These are phyloP conservation scores for Dissophora ornata DNA, from an alignment of 192 early-diverging fungal species.

Conservation along the genomic window DNA sequence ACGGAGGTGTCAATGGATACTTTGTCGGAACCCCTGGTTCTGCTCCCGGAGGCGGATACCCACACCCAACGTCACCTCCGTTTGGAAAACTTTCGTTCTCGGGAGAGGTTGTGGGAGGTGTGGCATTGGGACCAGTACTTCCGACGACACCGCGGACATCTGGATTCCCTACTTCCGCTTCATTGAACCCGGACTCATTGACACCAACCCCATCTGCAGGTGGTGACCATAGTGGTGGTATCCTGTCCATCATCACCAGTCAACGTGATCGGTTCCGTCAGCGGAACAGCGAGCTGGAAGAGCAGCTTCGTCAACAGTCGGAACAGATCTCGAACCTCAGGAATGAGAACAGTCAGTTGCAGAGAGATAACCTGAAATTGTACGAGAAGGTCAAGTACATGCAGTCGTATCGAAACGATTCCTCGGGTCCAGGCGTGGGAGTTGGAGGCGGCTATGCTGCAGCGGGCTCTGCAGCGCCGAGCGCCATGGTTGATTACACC, in stretches of 20 bases:
- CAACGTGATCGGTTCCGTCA: constrained; percentile 93
- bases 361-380: constrained; percentile 87
- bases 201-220: constrained; percentile 19
- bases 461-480: constrained; percentile 23
- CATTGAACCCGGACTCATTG: constrained; percentile 14
- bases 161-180: constrained; percentile 30
- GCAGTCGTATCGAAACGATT: constrained; percentile 70
- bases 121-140: constrained; percentile 32
- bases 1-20: constrained; percentile 23
- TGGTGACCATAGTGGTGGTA: constrained; percentile 49
- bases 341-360: constrained; percentile 72
- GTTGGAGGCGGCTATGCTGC: constrained; percentile 3
- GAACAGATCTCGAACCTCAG: constrained; percentile 67
- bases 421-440: constrained; percentile 26
- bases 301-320: constrained; percentile 66
- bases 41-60: constrained; percentile 13
- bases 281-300: constrained; percentile 86
- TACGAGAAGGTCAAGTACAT: constrained; percentile 92
- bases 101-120: constrained; percentile 47
- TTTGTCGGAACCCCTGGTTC: constrained; percentile 15
- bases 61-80: constrained; percentile 36
- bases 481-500: constrained; percentile 43
- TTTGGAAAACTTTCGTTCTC: constrained; percentile 30
- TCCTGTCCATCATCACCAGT: constrained; percentile 87
- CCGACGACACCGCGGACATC: constrained; percentile 27